Base-by-base conservation (phyloP, 2,329 filamentous ascomycete species). In the Apiospora rasikravindrae region DNA sequence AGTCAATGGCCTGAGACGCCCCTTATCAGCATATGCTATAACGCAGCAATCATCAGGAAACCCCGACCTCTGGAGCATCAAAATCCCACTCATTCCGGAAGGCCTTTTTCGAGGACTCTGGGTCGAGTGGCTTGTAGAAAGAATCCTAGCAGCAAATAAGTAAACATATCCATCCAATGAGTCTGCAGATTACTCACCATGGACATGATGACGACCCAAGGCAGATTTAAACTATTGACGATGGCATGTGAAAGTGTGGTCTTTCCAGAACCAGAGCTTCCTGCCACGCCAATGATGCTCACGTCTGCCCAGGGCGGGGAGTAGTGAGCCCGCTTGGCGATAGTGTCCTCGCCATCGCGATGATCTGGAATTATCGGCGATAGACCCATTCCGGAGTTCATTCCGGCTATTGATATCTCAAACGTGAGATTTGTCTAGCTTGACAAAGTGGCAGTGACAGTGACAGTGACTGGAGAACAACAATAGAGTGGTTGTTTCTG, bases 191-290 rank as follows among this genome's bases (percentile, higher is more conserved):
- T 71, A 72, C 80, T 80, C 88, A 96, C 94, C 92, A 99, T 98
- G 57, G 95, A 97, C 77, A 99, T 84, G 83, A 99, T 98, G 69
- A 98, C 95, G 74, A 99, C 96, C 96, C 96, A 99, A 71, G 96
- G 96, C 75, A 99, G 85, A 83, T 96, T 98, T 77, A 99, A 86
- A 78, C 93, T 92, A 78, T 90, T 92, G 75, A 98, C 94, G 77
- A 99, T 98, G 75, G 96, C 94, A 81, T 97, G 90, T 44, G 96
- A 95, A 70, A 99, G 86, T 8, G 95, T 98, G 8, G 96, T 98
- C 86, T 99, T 99, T 72, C 96, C 92, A 37, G 96, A 98, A 57
- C 96, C 96, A 40, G 96, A 98, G 83, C 94, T 96, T 49, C 96
- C 96, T 75, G 96, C 96, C 77, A 99, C 93, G 69, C 95, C 96